Conservation (phyloP, 495 filamentous ascomycete species). For the Neurospora sp. region DNA sequence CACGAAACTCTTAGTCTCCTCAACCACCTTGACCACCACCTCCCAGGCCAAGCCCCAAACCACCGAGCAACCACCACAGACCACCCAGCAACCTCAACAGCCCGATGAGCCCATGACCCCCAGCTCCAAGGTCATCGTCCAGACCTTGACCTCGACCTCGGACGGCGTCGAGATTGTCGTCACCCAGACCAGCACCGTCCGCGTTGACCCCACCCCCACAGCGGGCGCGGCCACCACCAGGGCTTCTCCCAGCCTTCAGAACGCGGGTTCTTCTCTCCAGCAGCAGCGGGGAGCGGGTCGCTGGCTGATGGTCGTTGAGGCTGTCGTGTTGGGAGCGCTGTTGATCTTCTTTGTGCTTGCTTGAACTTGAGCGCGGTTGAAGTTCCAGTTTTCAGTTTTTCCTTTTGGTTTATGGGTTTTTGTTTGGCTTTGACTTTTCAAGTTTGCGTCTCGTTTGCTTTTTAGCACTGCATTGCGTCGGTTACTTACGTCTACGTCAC, state of each 20-base stretch:
- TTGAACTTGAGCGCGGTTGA: neutral
- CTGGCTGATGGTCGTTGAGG: slow-evolving; percentile 11
- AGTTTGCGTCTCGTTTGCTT: neutral
- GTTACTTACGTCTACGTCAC: neutral
- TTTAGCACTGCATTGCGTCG: neutral
- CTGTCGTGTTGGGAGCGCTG: slow-evolving; percentile 19
- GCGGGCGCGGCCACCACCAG: slow-evolving; percentile 8
- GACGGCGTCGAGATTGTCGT: slow-evolving; percentile 26
- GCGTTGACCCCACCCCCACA: slow-evolving; percentile 4
- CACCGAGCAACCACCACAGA: slow-evolving; percentile 2
- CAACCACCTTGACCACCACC: slow-evolving; percentile 3
- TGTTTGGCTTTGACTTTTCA: neutral
- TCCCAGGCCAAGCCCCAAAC: slow-evolving; percentile 1
- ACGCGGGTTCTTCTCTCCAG: slow-evolving; percentile 9
- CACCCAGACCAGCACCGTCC: slow-evolving; percentile 18
- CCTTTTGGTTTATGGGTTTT: neutral
- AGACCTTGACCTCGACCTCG: slow-evolving; percentile 27
- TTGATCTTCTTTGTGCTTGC: slow-evolving; percentile 4
- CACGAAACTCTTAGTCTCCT: neutral
- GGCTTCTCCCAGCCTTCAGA: slow-evolving; percentile 26
- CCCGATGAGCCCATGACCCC: neutral
- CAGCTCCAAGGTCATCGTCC: slow-evolving; percentile 11
- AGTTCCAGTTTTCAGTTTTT: slow-evolving; percentile 1
- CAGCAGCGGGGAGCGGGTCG: slow-evolving; percentile 2
- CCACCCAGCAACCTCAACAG: neutral